Evolutionary conservation across 805 yeast genomes (phyloP), one percentile per base, ranked within the genome.

Genomic region (Sugiyamaella boreocaroliniensis): DNA sequence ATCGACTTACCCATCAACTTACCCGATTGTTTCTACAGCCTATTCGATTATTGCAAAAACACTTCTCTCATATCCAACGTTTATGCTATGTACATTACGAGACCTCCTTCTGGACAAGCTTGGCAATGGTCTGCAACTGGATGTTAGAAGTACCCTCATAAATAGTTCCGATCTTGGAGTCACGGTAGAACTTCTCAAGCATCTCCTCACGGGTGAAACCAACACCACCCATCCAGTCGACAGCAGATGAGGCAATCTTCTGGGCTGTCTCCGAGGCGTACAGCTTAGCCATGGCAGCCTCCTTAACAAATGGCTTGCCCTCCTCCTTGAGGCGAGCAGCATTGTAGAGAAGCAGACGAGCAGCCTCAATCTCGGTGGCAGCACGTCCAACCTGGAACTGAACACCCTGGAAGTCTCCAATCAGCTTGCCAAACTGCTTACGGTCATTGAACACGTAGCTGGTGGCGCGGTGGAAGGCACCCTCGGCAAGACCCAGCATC

Each of bases 171-270:
- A 72, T 72, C 69, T 72, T 72, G 20, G 76, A 61, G 55, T 72
- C 76, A 29, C 76, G 64, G 60, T 63, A 72, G 61, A 68, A 73
- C 67, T 73, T 72, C 62, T 72, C 76, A 26, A 70, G 63, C 5
- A 59, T 53, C 53, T 71, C 74, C 29, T 73, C 76, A 49, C 76
- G 64, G 20, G 76, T 72, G 62, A 72, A 72, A 15, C 76, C 76
- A 18, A 73, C 75, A 18, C 76, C 76, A 22, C 76, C 76, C 76
- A 73, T 71, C 72, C 76, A 74, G 55, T 72, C 76, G 22, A 72
- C 72, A 14, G 76, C 76, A 51, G 64, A 60, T 9, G 73, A 67
- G 19, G 76, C 63, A 2, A 72, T 65, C 49, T 61, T 62, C 47
- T 70, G 73, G 8, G 76, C 76, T 19, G 70, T 66, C 52, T 68